Conservation (phyloP, 768 basidiomycete genomes). For the Amanita rubescens region DNA sequence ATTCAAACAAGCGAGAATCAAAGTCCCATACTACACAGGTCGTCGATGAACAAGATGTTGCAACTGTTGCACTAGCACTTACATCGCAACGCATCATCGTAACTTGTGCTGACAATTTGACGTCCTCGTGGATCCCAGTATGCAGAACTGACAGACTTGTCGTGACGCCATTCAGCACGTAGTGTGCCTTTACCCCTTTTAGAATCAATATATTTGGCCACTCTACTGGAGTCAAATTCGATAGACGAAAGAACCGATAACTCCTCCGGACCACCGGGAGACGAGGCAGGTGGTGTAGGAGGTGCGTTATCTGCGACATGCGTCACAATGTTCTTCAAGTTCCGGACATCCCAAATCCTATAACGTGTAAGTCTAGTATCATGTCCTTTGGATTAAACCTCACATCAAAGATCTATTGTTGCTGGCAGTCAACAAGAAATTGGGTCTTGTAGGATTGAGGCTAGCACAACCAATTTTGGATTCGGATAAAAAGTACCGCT, state of each 20-base stretch:
- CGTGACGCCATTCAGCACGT: conserved; percentile 61
- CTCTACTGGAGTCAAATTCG: conserved; percentile 33
- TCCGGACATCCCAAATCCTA: conserved; percentile 80
- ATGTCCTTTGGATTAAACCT: conserved; percentile 13
- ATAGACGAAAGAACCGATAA: conserved; percentile 3
- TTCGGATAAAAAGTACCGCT: conserved; percentile 59
- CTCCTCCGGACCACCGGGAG: conserved; percentile 15
- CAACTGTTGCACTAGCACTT: conserved; percentile 18
- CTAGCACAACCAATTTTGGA: conserved; percentile 77
- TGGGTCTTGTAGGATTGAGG: conserved; percentile 62
- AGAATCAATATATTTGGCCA: conserved; percentile 44
- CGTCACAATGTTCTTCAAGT: conserved; percentile 39
- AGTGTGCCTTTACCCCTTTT: conserved; percentile 46
- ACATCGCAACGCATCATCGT: conserved; percentile 74
- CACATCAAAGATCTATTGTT: conserved; percentile 70
- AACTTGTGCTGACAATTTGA: conserved; percentile 76
- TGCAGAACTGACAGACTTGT: conserved; percentile 74
- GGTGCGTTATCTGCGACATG: conserved; percentile 22
- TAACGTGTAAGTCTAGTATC: background rate
- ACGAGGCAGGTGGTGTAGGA: conserved; percentile 20
- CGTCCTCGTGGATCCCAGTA: conserved; percentile 83
- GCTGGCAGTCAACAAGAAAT: conserved; percentile 67
- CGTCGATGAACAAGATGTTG: background rate
- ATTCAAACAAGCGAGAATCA: conserved; percentile 40
- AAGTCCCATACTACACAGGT: conserved; percentile 66